Conservation (phyloP, 345 rosid species). For the Aquilaria yunnanensis region DNA sequence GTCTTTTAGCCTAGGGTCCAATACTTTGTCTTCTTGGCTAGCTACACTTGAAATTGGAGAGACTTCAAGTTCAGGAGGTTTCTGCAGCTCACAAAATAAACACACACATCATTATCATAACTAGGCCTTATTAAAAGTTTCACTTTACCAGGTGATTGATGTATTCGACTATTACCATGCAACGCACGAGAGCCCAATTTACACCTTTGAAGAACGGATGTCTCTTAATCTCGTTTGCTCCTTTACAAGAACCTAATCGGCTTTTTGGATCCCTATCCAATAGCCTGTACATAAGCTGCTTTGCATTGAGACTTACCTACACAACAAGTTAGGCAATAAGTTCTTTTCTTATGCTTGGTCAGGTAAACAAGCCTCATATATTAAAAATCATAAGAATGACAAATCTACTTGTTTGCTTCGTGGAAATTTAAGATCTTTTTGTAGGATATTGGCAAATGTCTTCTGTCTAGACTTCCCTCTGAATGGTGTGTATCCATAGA, state of each 20-base stretch:
- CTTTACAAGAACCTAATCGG: slow-evolving; percentile 78
- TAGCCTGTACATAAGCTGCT: slow-evolving; percentile 71
- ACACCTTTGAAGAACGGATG: slow-evolving; percentile 77
- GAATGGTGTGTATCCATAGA: slow-evolving; percentile 95
- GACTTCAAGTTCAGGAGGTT: slow-evolving; percentile 72
- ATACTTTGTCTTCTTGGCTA: slow-evolving; percentile 37
- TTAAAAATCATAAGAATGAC: neutral
- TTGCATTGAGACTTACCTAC: slow-evolving; percentile 73
- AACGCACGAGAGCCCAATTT: slow-evolving; percentile 89
- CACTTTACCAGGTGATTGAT: neutral
- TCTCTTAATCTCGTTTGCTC: slow-evolving; percentile 76
- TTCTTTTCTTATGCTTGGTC: too few relatives aligned
- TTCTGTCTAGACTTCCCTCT: slow-evolving; percentile 94
- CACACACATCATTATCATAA: neutral
- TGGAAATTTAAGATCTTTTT: slow-evolving; percentile 82
- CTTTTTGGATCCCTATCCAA: slow-evolving; percentile 79
- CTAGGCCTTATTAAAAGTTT: neutral
- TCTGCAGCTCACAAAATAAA: slow-evolving; percentile 27
- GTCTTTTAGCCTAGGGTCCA: slow-evolving; percentile 62
- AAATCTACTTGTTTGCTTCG: slow-evolving; percentile 50
- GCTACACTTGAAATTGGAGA: slow-evolving; percentile 37
- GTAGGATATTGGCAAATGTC: slow-evolving; percentile 86
- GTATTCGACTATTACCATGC: slow-evolving; percentile 42
- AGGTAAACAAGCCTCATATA: too few relatives aligned
- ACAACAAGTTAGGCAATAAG: neutral